phyloP scores from a whole-genome alignment of 1,284 basidiomycete genomes.

The Ceratobasidium sp. region DNA sequence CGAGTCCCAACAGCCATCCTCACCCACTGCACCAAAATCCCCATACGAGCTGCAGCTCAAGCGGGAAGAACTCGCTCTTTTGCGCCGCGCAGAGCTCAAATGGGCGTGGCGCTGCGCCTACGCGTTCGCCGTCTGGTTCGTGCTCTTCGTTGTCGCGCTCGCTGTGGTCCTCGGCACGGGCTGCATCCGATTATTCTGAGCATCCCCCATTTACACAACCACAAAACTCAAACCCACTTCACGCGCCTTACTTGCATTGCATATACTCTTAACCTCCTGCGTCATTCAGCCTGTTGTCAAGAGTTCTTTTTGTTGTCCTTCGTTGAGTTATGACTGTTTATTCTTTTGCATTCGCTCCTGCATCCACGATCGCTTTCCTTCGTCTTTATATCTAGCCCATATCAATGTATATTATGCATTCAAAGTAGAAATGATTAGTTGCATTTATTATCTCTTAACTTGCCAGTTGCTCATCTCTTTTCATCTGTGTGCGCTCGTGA shows the following conservation, averaged over 20 bases:
- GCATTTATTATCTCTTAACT: conserved; percentile 8
- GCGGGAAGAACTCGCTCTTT: conserved; percentile 46
- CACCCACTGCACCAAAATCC: conserved; percentile 35
- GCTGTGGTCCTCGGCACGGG: conserved; percentile 37
- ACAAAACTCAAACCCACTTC: not conserved
- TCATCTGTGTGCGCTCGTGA: conserved; percentile 17
- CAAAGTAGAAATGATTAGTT: conserved; percentile 42
- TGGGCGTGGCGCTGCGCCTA: conserved; percentile 49
- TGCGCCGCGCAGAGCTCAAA: conserved; percentile 48
- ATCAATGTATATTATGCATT: conserved; percentile 46
- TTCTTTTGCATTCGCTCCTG: conserved; percentile 4
- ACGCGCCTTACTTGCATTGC: not conserved
- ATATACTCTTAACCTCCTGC: conserved; percentile 25
- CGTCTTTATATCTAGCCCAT: conserved; percentile 14
- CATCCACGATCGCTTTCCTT: conserved; percentile 15
- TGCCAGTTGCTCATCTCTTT: too few relatives aligned
- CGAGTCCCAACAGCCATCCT: conserved; percentile 27
- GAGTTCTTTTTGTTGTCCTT: conserved; percentile 9
- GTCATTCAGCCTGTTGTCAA: not conserved
- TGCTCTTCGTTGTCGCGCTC: conserved; percentile 16
- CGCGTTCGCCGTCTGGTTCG: conserved; percentile 42
- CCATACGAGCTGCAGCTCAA: conserved; percentile 40
- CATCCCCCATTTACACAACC: not conserved
- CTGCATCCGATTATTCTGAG: conserved; percentile 39
- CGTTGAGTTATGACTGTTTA: conserved; percentile 44